Evolutionary conservation across 2,329 filamentous ascomycete genomes (phyloP), one percentile per base, ranked within the genome.

Genomic region (Ascochyta lentis): DNA sequence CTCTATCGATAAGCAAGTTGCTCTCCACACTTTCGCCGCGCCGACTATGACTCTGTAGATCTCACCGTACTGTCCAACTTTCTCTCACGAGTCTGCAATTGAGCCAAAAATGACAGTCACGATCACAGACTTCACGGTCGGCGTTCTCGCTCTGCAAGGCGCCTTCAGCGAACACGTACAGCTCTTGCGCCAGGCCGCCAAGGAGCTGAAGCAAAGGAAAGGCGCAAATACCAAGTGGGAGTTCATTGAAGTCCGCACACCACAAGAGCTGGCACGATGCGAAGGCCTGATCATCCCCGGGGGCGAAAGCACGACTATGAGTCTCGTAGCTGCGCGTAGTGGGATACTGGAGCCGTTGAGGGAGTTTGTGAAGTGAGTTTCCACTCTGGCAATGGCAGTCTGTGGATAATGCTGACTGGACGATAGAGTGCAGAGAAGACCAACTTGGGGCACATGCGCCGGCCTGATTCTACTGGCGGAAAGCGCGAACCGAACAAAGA

Each of bases 401-500:
- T 38, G 8, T 40, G 10, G 35, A 23, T 10, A 7, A 5, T 22
- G n/a, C 42, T 56, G 33, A 46, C 47, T 48, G 40, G 60, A 37
- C 29, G 29, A 37, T 61, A 94, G 91, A 70, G 80, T 90, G 37
- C 80, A 86, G 48, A 86, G 89, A 64, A 92, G 90, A 66, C 93
- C 93, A 10, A 91, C 90, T 23, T 99, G 94, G 94, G 95, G 95
- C 53, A 98, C 95, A 19, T 99, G 95, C 75, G 95, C 95, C 12
- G 95, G 95, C 9, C 84, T 98, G 54, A 97, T 99, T 65, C 80
- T 98, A 44, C 87, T 99, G 45, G 89, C 92, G 2, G 90, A 96
- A 69, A 87, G 89, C 55, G 94, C 92, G 45, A 96, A 94, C 74
- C 86, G 89, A 59, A 92, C 91, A 34, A 98, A 97, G 74, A 88